phyloP scores from a whole-genome alignment of 805 yeast species.

The Lachancea dasiensis region DNA sequence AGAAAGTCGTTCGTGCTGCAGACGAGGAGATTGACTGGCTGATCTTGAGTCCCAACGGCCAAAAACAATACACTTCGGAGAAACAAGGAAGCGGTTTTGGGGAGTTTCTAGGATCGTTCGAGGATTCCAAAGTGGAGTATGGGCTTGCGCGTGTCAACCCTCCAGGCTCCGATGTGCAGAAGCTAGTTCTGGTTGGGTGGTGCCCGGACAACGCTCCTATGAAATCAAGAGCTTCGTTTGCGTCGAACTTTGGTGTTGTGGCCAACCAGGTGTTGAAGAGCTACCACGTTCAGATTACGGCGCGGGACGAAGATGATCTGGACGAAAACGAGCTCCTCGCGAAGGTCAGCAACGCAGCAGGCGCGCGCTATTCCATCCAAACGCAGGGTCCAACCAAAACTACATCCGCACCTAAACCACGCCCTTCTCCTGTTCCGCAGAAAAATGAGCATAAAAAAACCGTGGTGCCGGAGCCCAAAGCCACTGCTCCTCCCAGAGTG shows the following conservation, averaged over 20 bases:
- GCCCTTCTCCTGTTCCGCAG: constrained; percentile 22
- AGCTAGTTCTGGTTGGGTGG: constrained; percentile 86
- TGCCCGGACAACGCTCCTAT: constrained; percentile 93
- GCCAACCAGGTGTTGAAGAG: constrained; percentile 60
- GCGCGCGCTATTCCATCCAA: constrained; percentile 85
- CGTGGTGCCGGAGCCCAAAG: neutral
- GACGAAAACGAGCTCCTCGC: constrained; percentile 68
- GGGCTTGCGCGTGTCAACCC: constrained; percentile 85
- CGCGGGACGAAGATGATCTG: constrained; percentile 89
- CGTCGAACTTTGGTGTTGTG: constrained; percentile 70
- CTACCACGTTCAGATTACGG: constrained; percentile 93
- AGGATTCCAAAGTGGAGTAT: constrained; percentile 82
- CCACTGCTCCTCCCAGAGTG: constrained; percentile 1
- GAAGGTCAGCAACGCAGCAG: constrained; percentile 85
- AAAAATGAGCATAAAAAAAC: neutral
- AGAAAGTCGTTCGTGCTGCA: constrained; percentile 64
- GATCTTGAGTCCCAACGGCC: constrained; percentile 67
- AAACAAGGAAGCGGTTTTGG: constrained; percentile 56
- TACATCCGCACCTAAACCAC: constrained; percentile 17
- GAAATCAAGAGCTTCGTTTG: constrained; percentile 68
- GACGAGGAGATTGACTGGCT: constrained; percentile 68
- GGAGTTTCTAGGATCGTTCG: constrained; percentile 76
- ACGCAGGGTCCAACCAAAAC: constrained; percentile 14
- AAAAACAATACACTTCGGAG: constrained; percentile 38
- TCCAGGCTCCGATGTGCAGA: constrained; percentile 85